These are phyloP conservation scores for Sapria himalayana DNA, from an alignment of 345 rosid genomes.

Conservation along the genomic window DNA sequence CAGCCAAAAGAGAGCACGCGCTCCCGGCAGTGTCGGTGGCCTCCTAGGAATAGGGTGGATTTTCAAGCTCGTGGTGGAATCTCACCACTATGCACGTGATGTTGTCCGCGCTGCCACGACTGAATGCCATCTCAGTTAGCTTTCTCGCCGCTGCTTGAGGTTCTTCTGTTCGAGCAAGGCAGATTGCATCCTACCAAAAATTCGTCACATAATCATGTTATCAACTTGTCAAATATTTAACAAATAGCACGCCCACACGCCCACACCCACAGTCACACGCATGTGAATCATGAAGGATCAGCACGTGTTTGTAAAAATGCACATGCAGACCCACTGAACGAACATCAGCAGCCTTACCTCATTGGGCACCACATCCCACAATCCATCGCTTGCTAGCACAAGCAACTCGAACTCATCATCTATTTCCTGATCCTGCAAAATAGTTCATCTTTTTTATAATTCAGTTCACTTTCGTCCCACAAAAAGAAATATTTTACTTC, in stretches of 20 bases:
- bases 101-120: slow-evolving; percentile 87
- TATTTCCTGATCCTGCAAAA: slow-evolving; percentile 56
- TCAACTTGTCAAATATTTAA: too few species aligned
- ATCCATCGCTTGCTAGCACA: slow-evolving; percentile 92
- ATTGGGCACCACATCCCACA: slow-evolving; percentile 94
- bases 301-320: too few species aligned
- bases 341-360: slow-evolving; percentile 31
- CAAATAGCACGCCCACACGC: too few species aligned
- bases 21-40: not conserved
- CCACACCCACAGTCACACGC: too few species aligned
- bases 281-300: too few species aligned
- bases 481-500: too few species aligned
- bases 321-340: too few species aligned
- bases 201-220: too few species aligned
- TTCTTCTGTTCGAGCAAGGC: slow-evolving; percentile 49
- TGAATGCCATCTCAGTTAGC: slow-evolving; percentile 62
- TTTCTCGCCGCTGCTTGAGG: slow-evolving; percentile 75
- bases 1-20: not conserved
- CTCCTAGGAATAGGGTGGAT: slow-evolving; percentile 11
- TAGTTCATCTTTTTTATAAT: too few species aligned
- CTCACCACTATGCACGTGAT: slow-evolving; percentile 88
- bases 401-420: slow-evolving; percentile 61
- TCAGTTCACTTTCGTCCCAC: too few species aligned
- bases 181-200: slow-evolving; percentile 91
- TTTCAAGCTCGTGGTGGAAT: slow-evolving; percentile 34